A percentile compares a stretch with the other conserved stretches of the same genome.
Conservation (phyloP, 1,284 basidiomycete species). For the Fomitopsis palustris region DNA sequence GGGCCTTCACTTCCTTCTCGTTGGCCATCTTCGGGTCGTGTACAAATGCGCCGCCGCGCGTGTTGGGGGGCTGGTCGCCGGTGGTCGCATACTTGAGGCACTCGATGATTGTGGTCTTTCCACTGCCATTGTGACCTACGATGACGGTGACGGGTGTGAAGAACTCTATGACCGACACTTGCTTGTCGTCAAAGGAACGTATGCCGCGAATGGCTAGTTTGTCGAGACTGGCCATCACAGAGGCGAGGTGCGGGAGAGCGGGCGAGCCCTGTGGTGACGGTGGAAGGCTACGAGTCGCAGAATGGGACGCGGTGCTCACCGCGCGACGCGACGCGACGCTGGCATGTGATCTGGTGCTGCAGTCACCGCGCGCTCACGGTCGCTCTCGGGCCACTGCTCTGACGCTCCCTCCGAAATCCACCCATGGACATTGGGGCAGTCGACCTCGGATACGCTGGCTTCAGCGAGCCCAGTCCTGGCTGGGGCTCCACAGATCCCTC, state of each 20-base stretch:
- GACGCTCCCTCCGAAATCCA: too few relatives aligned
- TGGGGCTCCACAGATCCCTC: slow-evolving; percentile 52
- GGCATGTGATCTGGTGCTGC: background rate
- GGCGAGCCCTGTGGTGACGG: too few relatives aligned
- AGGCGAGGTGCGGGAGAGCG: too few relatives aligned
- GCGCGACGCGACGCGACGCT: slow-evolving; percentile 10
- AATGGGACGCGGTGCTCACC: slow-evolving; percentile 11
- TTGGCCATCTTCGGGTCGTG: slow-evolving; percentile 99
- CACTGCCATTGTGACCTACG: slow-evolving; percentile 97
- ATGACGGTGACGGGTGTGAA: slow-evolving; percentile 98
- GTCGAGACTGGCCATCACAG: slow-evolving; percentile 88
- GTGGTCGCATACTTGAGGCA: slow-evolving; percentile 99
- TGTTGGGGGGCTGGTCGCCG: slow-evolving; percentile 96
- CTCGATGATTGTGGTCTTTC: slow-evolving; percentile 99
- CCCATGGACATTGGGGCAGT: background rate
- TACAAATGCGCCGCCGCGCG: slow-evolving; percentile 95
- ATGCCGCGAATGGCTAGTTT: slow-evolving; percentile 88
- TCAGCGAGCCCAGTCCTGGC: slow-evolving; percentile 50
- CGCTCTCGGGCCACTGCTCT: background rate
- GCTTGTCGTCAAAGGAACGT: slow-evolving; percentile 92
- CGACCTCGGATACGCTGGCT: slow-evolving; percentile 44
- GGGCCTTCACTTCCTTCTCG: slow-evolving; percentile 97
- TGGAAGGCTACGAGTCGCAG: background rate
- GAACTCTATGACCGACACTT: slow-evolving; percentile 94
- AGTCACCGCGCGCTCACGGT: background rate